A percentile compares a stretch with the other conserved stretches of the same genome.
phyloP scores from a whole-genome alignment of 2,329 filamentous ascomycete species.

The Biscogniauxia marginata region DNA sequence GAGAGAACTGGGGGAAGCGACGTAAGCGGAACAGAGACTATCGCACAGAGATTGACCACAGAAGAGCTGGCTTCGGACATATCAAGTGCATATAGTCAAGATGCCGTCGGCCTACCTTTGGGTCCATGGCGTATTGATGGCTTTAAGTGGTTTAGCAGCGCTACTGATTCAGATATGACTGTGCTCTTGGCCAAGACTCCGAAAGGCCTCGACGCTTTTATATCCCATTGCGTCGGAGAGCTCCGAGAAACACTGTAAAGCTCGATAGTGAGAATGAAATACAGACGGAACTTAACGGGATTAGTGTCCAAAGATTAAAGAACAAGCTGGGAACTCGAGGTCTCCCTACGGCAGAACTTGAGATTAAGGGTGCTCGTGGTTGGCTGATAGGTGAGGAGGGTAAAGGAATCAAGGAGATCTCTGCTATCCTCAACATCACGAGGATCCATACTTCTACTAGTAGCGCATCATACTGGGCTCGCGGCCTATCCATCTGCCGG shows the following conservation, averaged over 20 bases:
- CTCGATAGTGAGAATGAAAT: no score
- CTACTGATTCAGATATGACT: constrained; percentile 58
- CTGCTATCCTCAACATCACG: constrained; percentile 59
- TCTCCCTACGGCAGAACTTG: constrained; percentile 62
- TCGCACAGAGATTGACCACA: constrained; percentile 33
- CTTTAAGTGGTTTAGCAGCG: constrained; percentile 64
- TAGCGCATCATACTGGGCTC: constrained; percentile 41
- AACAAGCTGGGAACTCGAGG: constrained; percentile 61
- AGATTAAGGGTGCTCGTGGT: constrained; percentile 48
- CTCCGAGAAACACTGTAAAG: no score
- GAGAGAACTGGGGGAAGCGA: constrained; percentile 58
- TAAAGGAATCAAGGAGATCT: constrained; percentile 57
- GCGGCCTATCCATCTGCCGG: constrained; percentile 46
- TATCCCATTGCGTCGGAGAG: constrained; percentile 43
- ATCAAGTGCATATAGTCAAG: constrained; percentile 2
- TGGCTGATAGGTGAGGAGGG: constrained; percentile 58
- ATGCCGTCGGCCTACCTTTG: constrained; percentile 11
- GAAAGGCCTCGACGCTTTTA: constrained; percentile 50
- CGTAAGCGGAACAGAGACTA: constrained; percentile 55
- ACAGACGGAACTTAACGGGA: constrained; percentile 50
- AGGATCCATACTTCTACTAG: constrained; percentile 45
- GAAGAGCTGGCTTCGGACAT: constrained; percentile 19
- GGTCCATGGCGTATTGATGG: constrained; percentile 50
- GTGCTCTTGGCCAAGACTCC: constrained; percentile 54
- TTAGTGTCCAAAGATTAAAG: constrained; percentile 58